Base-by-base conservation (phyloP, 108 stramenopile species). In the Nitzschia sp. region DNA sequence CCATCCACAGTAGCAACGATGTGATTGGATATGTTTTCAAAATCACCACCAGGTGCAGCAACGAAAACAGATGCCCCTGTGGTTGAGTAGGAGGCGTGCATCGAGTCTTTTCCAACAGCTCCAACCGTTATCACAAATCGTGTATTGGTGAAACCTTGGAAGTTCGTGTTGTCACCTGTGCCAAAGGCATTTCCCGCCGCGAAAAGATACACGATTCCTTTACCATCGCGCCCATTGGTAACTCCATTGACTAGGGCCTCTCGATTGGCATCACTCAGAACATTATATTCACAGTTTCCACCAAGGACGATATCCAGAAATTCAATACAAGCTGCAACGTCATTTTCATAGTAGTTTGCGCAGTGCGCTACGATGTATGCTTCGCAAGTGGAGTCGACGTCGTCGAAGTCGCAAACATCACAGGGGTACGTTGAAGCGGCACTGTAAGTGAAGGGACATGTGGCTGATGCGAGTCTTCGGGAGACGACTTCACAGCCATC, bases 111-210 rank as follows among this genome's bases (percentile, higher is more conserved):
- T 14, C 78, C 82, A 2, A 83, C 71, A 29, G 72, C 76, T 26
- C 82, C 82, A 0, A 80, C 82, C 9, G 76, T 57, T 48, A 83
- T 80, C 14, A 76, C 64, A 46, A 62, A 80, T 20, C 78, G 43
- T 10, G 75, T 60, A 58, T 80, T 77, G 21, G 58, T 55, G 38
- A 44, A 74, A 12, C 67, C 72, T 50, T 76, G 63, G 57, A 67
- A 69, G 60, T 80, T 83, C 42, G 67, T 55, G 53, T 83, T 69
- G 42, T 69, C 76, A 15, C 75, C 79, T n/a, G 19, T 3, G 6
- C 25, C 20, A 37, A 60, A 77, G n/a, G 53, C 71, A 56, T 83
- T 83, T 12, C 82, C 82, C 0, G 79, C 46, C 12, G 82, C 75
- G 57, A 80, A 80, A 20, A 77, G 63, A 46, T 60, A 80, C 21